These are phyloP conservation scores for Dothideomycetidae sp. DNA, from an alignment of 2,329 filamentous ascomycete genomes.

Conservation along the genomic window DNA sequence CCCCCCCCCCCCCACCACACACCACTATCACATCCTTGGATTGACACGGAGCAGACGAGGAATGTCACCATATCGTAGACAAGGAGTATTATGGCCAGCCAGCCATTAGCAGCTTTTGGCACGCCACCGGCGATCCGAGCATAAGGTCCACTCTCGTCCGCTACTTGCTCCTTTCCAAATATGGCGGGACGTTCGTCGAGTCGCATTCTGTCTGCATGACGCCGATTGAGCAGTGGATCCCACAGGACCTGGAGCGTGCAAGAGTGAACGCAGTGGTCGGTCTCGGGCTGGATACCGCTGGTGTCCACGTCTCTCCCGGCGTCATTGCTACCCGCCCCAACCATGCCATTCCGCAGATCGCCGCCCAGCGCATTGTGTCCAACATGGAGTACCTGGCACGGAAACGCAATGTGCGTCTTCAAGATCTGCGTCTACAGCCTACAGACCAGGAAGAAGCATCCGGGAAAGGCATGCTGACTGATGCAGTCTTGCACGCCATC, in stretches of 20 bases:
- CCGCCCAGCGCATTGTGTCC: not conserved
- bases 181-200: not conserved
- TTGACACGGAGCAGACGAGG: too few species aligned
- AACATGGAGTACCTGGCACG: not conserved
- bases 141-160: too few species aligned
- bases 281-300: not conserved
- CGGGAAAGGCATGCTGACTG: not conserved
- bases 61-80: too few species aligned
- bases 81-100: too few species aligned
- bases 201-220: not conserved
- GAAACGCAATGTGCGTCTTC: not conserved
- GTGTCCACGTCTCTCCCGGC: conserved; percentile 6
- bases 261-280: too few species aligned
- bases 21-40: too few species aligned
- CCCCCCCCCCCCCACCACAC: too few species aligned
- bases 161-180: not conserved
- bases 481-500: not conserved
- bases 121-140: too few species aligned
- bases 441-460: not conserved
- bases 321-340: not conserved
- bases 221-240: not conserved
- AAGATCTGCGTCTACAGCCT: not conserved
- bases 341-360: not conserved
- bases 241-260: not conserved
- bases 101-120: too few species aligned